phyloP scores from a whole-genome alignment of 148 eudicot genomes.

The Persicaria maculosa region DNA sequence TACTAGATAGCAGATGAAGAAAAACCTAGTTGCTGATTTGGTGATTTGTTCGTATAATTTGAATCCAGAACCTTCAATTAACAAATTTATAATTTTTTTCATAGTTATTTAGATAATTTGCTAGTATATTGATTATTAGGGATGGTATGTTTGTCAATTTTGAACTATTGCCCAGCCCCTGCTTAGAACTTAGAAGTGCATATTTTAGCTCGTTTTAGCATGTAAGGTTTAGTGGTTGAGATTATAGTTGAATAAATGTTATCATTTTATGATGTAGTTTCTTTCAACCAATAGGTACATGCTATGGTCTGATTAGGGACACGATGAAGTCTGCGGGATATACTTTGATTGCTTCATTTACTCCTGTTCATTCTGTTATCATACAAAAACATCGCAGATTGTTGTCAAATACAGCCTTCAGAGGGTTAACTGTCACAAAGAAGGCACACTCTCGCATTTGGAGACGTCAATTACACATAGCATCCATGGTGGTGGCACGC shows the following conservation, averaged over 20 bases:
- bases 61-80: too few species aligned
- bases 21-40: too few species aligned
- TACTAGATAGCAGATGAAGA: too few species aligned
- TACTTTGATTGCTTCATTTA: slow-evolving; percentile 55
- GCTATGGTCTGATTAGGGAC: slow-evolving; percentile 41
- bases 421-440: slow-evolving; percentile 27
- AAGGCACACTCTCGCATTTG: slow-evolving; percentile 27
- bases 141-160: too few species aligned
- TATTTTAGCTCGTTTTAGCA: too few species aligned
- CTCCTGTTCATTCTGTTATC: slow-evolving; percentile 48
- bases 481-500: slow-evolving; percentile 52
- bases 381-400: slow-evolving; percentile 37
- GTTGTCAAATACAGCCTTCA: slow-evolving; percentile 17
- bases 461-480: slow-evolving; percentile 22
- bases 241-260: not conserved
- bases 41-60: slow-evolving; percentile 15
- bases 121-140: too few species aligned
- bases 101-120: too few species aligned
- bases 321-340: slow-evolving; percentile 74
- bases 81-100: too few species aligned
- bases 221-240: not conserved
- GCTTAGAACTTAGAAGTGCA: too few species aligned
- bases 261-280: slow-evolving; percentile 25
- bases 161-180: too few species aligned
- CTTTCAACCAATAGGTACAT: slow-evolving; percentile 46